These are phyloP conservation scores for Aspergillus baeticus DNA, from an alignment of 495 filamentous ascomycete genomes.

Conservation along the genomic window DNA sequence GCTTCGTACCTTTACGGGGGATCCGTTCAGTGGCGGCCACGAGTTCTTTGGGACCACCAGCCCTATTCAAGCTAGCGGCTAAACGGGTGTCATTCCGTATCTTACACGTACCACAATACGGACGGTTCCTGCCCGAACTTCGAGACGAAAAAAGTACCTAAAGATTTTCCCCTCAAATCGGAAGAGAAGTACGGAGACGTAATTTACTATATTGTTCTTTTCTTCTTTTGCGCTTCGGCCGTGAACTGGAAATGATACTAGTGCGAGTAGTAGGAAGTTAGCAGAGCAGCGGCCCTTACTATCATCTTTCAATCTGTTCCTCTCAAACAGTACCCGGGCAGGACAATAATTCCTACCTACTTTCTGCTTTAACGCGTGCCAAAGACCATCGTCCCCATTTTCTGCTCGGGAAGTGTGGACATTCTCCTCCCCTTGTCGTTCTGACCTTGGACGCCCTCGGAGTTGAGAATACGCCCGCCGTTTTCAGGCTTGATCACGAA, in stretches of 20 bases:
- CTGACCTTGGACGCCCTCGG: conserved; percentile 4
- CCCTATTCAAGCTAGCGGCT: conserved; percentile 13
- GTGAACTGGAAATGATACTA: too few relatives aligned
- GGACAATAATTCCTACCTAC: background rate
- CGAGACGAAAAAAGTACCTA: conserved; percentile 10
- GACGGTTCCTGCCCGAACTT: conserved; percentile 10
- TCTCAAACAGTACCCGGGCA: background rate
- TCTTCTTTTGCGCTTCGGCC: background rate
- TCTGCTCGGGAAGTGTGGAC: background rate
- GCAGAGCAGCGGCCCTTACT: background rate
- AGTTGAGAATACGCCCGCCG: conserved; percentile 18
- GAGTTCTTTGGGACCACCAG: conserved; percentile 20
- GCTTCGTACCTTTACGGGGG: background rate
- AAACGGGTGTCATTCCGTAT: conserved; percentile 5
- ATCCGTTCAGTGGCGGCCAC: conserved; percentile 26
- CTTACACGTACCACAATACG: conserved; percentile 4
- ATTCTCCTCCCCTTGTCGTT: conserved; percentile 9
- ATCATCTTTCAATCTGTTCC: too few relatives aligned
- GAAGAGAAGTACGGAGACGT: background rate
- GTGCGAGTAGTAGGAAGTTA: background rate
- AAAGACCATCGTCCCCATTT: background rate
- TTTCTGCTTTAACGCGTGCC: background rate
- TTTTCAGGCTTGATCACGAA: conserved; percentile 17
- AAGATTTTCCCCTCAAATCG: background rate
- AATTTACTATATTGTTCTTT: background rate